A percentile compares a stretch with the other conserved stretches of the same genome.
phyloP scores from a whole-genome alignment of 345 rosid species.

The Corchorus olitorius region DNA sequence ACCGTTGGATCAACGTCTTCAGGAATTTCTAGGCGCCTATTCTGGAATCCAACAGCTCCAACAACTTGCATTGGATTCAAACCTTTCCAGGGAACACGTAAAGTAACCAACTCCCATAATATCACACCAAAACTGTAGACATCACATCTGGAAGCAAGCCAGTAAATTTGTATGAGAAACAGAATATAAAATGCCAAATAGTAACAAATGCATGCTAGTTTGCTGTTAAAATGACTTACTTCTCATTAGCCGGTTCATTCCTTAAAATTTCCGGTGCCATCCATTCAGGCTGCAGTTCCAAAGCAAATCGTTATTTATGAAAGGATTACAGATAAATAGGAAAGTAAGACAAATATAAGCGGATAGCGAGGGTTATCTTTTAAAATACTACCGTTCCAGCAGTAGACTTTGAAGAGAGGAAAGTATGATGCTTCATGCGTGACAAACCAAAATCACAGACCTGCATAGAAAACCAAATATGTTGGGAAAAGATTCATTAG shows the following conservation, averaged over 20 bases:
- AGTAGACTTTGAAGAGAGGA: slow-evolving; percentile 89
- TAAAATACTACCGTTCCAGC: slow-evolving; percentile 81
- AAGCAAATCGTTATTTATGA: slow-evolving; percentile 13
- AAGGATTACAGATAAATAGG: not conserved
- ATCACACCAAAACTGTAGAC: slow-evolving; percentile 98
- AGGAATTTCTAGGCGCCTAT: slow-evolving; percentile 86
- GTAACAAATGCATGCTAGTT: not conserved
- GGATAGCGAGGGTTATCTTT: slow-evolving; percentile 6
- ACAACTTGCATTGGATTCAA: slow-evolving; percentile 99
- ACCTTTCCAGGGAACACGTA: slow-evolving; percentile 86
- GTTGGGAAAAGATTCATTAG: not conserved
- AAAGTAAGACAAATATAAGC: slow-evolving; percentile 1
- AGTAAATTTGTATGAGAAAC: slow-evolving; percentile 20
- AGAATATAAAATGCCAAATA: not conserved
- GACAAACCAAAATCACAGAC: slow-evolving; percentile 98
- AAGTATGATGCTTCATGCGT: slow-evolving; percentile 87
- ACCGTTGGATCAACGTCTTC: slow-evolving; percentile 64
- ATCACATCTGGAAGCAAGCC: slow-evolving; percentile 71
- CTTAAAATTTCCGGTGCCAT: slow-evolving; percentile 99
- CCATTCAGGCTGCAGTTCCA: slow-evolving; percentile 90
- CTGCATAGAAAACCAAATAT: slow-evolving; percentile 37
- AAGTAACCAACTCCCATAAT: slow-evolving; percentile 89
- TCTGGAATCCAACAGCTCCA: slow-evolving; percentile 98
- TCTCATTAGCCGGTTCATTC: slow-evolving; percentile 95
- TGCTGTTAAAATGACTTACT: slow-evolving; percentile 51